A percentile compares a stretch with the other conserved stretches of the same genome.
These are phyloP conservation scores for Trametes punicea DNA, from an alignment of 768 basidiomycete species.

Conservation along the genomic window DNA sequence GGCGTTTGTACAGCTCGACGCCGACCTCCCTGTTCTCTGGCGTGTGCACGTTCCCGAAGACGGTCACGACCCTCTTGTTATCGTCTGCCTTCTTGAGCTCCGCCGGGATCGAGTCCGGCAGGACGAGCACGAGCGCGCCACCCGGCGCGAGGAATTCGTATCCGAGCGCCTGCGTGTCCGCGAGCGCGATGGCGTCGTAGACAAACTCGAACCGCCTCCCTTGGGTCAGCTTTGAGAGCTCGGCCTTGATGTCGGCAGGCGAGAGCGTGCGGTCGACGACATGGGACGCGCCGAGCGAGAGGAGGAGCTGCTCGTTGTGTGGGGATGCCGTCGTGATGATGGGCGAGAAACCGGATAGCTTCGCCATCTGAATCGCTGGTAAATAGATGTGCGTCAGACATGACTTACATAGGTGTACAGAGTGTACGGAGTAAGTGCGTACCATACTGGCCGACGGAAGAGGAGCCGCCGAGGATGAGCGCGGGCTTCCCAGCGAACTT, in stretches of 20 bases:
- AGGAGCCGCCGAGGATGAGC: slow-evolving; percentile 28
- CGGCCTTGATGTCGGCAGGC: not conserved
- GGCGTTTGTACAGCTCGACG: not conserved
- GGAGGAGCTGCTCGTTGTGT: slow-evolving; percentile 8
- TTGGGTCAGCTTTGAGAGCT: not conserved
- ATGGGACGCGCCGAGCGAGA: not conserved
- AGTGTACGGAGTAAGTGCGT: not conserved
- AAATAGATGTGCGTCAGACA: not conserved
- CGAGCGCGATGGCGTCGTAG: not conserved
- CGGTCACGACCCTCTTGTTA: not conserved
- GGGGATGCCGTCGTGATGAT: slow-evolving; percentile 31
- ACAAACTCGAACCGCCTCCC: not conserved
- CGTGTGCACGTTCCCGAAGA: not conserved
- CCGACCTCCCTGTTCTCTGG: not conserved
- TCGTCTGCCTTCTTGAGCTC: not conserved
- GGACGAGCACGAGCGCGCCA: not conserved
- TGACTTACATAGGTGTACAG: not conserved
- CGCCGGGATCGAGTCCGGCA: not conserved
- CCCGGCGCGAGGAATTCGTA: not conserved
- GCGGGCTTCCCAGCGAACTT: slow-evolving; percentile 26
- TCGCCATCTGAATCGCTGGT: slow-evolving; percentile 28
- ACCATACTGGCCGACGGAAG: slow-evolving; percentile 31
- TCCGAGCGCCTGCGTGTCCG: not conserved
- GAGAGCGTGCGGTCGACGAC: not conserved
- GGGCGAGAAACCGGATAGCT: slow-evolving; percentile 31